A percentile compares a stretch with the other conserved stretches of the same genome.
phyloP scores from a whole-genome alignment of 768 basidiomycete species.

The Lanmaoa pseudosensibilis region DNA sequence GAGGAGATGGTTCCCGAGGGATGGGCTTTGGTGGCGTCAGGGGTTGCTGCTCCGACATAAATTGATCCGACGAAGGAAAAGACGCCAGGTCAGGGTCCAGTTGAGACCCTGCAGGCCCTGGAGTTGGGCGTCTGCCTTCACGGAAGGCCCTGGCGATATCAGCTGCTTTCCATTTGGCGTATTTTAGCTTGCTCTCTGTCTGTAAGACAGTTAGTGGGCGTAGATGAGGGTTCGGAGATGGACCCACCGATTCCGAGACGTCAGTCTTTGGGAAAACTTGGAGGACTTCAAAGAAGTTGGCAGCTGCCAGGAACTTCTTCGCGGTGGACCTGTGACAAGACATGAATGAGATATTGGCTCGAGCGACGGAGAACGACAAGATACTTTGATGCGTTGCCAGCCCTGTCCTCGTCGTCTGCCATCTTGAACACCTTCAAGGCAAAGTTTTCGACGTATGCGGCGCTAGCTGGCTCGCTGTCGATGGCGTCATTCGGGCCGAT shows the following conservation, averaged over 20 bases:
- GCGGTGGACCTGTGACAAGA: constrained; percentile 72
- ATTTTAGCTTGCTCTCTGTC: constrained; percentile 87
- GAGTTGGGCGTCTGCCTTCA: constrained; percentile 82
- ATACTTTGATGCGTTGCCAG: constrained; percentile 73
- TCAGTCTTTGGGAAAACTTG: constrained; percentile 66
- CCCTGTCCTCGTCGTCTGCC: constrained; percentile 91
- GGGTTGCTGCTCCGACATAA: constrained; percentile 13
- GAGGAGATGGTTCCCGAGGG: constrained; percentile 29
- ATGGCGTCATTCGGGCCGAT: constrained; percentile 78
- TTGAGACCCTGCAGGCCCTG: constrained; percentile 68
- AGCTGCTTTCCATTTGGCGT: constrained; percentile 97
- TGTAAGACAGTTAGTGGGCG: constrained; percentile 30
- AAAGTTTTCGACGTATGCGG: constrained; percentile 94
- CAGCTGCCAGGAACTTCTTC: constrained; percentile 91
- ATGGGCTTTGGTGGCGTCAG: constrained; percentile 20
- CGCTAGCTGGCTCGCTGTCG: constrained; percentile 76
- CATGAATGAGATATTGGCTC: constrained; percentile 5
- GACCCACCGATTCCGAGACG: constrained; percentile 56
- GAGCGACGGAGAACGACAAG: constrained; percentile 15
- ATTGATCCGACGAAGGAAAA: constrained; percentile 16
- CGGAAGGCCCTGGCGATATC: constrained; percentile 93
- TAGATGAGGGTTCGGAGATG: background rate
- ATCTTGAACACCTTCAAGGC: constrained; percentile 82
- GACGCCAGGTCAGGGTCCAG: constrained; percentile 23
- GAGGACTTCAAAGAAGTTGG: constrained; percentile 91